Conservation (phyloP, 495 filamentous ascomycete species). For the Sabuloglossum arenarium region DNA sequence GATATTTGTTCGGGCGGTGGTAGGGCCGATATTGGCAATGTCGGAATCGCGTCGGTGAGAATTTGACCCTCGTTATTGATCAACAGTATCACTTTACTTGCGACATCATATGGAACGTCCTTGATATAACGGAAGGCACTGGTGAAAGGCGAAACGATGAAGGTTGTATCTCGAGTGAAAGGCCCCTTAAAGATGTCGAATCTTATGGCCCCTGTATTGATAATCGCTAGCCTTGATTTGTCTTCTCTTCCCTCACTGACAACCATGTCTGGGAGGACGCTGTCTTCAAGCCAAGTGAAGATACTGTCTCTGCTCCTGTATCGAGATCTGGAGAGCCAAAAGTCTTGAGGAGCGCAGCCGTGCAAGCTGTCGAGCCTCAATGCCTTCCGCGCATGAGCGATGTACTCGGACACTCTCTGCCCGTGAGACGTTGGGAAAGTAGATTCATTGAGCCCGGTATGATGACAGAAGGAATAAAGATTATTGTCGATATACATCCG, state of each 20-base stretch:
- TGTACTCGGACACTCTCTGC: conserved; percentile 47
- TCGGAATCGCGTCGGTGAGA: conserved; percentile 13
- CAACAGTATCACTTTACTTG: conserved; percentile 44
- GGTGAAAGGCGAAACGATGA: conserved; percentile 72
- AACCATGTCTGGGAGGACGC: conserved; percentile 44
- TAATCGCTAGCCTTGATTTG: conserved; percentile 43
- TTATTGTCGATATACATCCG: conserved; percentile 93
- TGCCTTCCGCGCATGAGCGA: conserved; percentile 42
- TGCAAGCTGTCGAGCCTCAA: conserved; percentile 51
- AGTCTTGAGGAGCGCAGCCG: conserved; percentile 65
- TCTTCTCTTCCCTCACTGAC: conserved; percentile 19
- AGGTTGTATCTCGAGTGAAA: conserved; percentile 73
- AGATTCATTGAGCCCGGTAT: conserved; percentile 43
- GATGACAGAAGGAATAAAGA: conserved; percentile 62
- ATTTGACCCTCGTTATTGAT: conserved; percentile 53
- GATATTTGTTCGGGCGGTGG: conserved; percentile 20
- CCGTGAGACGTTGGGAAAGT: conserved; percentile 69
- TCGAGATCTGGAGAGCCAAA: conserved; percentile 56
- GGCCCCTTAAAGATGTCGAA: conserved; percentile 89
- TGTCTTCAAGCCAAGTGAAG: conserved; percentile 56
- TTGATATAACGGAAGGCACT: conserved; percentile 59
- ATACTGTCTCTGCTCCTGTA: conserved; percentile 53
- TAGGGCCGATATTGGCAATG: conserved; percentile 13
- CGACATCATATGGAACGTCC: conserved; percentile 56
- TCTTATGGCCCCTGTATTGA: conserved; percentile 78